Evolutionary conservation across 768 basidiomycete genomes (phyloP), one percentile per base, ranked within the genome.

Genomic region (Collybiopsis luxurians): DNA sequence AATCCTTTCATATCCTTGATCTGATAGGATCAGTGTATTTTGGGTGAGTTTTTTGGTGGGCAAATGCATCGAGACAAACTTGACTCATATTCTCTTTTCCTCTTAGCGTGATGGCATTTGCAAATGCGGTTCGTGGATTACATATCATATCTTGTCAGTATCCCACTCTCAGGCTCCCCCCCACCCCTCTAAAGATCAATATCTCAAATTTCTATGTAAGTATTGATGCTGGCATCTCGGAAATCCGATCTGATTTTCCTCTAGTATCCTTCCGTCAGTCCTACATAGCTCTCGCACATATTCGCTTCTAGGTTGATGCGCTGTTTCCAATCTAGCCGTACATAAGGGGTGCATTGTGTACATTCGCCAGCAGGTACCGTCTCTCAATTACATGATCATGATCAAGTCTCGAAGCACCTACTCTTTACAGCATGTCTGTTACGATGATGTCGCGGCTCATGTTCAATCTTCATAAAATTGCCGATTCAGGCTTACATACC

Each of bases 381-480:
- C 36, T 23, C 17, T 15, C 17, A 10, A 2, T 4, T 5, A n/a
- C n/a, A n/a, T n/a, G n/a, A n/a, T n/a, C n/a, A n/a, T n/a, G n/a
- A 3, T 23, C 28, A 17, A 17, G 15, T 44, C 36, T 31, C 36
- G n/a, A 36, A 53, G 36, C 34, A 0, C 23, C 12, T 38, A 24
- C 24, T 9, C 1, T 28, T 28, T 5, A 13, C 31, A 55, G 54
- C 34, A 38, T 47, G 26, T 55, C 54, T 13, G 54, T 55, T 9
- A 55, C 54, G 9, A 34, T 55, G 36, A 55, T 55, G 54, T 55
- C 54, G 1, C 44, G 54, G 7, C 54, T 55, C 31, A 55, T 55
- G 54, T 19, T 55, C 19, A 55, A 55, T 31, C 54, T 55, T 15
- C 54, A 55, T 39, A 24, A 55, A 17, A 54, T 54, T 23, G 40